Conservation (phyloP, 768 basidiomycete genomes). For the Collybiopsis luxurians region DNA sequence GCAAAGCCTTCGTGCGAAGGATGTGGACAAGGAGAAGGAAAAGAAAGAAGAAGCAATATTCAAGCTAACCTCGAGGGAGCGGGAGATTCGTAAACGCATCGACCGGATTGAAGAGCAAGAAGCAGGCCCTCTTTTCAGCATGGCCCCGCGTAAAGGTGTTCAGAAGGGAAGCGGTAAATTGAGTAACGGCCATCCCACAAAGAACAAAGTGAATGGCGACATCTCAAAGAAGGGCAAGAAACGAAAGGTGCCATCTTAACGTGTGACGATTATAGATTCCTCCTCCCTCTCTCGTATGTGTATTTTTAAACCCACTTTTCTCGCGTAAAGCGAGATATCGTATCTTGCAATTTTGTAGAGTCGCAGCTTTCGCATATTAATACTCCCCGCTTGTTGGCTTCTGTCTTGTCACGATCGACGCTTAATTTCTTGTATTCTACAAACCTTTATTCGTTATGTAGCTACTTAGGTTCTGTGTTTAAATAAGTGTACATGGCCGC, state of each 20-base stretch:
- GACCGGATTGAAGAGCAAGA: constrained; percentile 58
- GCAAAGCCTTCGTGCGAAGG: constrained; percentile 73
- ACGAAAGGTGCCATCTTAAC: constrained; percentile 41
- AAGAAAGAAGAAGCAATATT: constrained; percentile 64
- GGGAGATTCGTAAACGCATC: constrained; percentile 73
- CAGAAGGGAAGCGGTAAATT: constrained; percentile 24
- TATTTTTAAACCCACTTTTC: constrained; percentile 26
- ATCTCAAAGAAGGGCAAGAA: constrained; percentile 58
- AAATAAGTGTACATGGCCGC: not conserved
- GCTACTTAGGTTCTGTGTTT: not conserved
- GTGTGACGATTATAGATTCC: no score
- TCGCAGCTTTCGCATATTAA: no score
- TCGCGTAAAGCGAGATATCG: constrained; percentile 9
- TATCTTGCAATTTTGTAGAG: constrained; percentile 15
- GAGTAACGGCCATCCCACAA: constrained; percentile 42
- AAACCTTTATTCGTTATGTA: not conserved
- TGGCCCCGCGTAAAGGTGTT: constrained; percentile 20
- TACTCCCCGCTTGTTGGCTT: no score
- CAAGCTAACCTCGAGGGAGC: constrained; percentile 71
- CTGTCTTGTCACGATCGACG: not conserved
- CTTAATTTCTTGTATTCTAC: constrained; percentile 6
- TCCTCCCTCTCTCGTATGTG: constrained; percentile 1
- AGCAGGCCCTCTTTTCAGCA: constrained; percentile 28
- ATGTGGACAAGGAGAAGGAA: constrained; percentile 74
- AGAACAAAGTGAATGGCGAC: constrained; percentile 40